Base-by-base conservation (phyloP, 2,329 filamentous ascomycete genomes). In the Trichoderma hamatum region DNA sequence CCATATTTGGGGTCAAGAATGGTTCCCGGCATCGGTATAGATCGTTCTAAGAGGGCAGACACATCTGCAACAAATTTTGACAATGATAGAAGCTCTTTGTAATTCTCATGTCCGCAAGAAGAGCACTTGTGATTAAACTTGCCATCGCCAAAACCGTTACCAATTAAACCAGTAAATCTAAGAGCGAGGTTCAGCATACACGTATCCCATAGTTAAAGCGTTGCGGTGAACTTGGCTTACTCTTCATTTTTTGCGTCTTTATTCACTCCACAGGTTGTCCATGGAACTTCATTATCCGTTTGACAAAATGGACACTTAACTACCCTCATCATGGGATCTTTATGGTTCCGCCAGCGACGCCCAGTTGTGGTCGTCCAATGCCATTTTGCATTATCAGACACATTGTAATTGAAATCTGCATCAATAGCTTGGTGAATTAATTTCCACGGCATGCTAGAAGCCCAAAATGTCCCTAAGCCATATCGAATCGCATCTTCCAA, bases 401-500 rank as follows among this genome's bases (percentile, higher is more conserved):
- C 81, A 1, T 76, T 78, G 74, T 90, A 92, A 64, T 83, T 83
- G 74, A 92, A 90, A 24, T 82, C 77, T 10, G 82, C 78, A 72
- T 91, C 83, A 71, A 93, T 91, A 39, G 82, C 85, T 1, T 79
- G 73, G 67, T 88, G 84, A 55, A 92, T 80, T 0, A 84, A 76
- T 16, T 82, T 74, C 91, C 90, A 94, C 0, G 92, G 92, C 71
- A 95, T 83, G 0, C 87, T 86, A 0, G 84, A 82, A 1, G 82
- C 80, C 89, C 91, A 94, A 2, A 86, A 76, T 32, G 85, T 80
- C 68, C 83, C 81, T 2, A 83, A 72, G 0, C 86, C 87, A 32
- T 82, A 79, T 9, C 90, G 84, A 67, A 93, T 81, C 74, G 88
- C 89, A 75, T 95, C 92, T 74, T 94, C 91, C 4, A 93, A 84